Evolutionary conservation across 2,329 filamentous ascomycete species (phyloP).

Genomic region (Microsporum canis): DNA sequence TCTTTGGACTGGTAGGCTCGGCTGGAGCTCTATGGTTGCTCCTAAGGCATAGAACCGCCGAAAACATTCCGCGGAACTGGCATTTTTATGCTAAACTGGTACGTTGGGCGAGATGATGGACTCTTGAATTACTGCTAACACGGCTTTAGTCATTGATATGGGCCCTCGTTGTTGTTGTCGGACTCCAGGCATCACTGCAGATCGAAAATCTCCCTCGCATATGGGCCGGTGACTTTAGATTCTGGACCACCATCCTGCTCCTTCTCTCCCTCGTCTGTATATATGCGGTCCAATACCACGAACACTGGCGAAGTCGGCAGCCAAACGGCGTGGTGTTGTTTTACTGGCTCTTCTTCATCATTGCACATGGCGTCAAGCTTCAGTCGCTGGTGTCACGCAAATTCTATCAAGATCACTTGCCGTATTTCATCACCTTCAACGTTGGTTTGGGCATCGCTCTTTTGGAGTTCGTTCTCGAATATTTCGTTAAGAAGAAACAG

Average conservation of each 20-base stretch:
- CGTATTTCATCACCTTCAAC: constrained; percentile 69
- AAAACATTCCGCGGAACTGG: constrained; percentile 67
- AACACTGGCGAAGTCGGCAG: constrained; percentile 71
- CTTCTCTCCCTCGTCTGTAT: constrained; percentile 62
- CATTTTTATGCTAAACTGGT: constrained; percentile 92
- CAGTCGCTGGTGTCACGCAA: constrained; percentile 74
- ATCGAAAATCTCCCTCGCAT: constrained; percentile 55
- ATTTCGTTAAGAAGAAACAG: constrained; percentile 69
- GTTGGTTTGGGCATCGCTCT: constrained; percentile 58
- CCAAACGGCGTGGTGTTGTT: constrained; percentile 81
- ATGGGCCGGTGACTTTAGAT: constrained; percentile 73
- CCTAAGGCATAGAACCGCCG: constrained; percentile 54
- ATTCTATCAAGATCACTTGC: constrained; percentile 51
- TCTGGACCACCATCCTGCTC: constrained; percentile 66
- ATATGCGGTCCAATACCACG: constrained; percentile 71
- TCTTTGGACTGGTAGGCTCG: constrained; percentile 68
- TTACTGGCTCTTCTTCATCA: constrained; percentile 80
- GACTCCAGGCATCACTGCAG: constrained; percentile 64
- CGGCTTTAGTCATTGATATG: constrained; percentile 48
- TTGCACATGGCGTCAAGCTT: constrained; percentile 69
- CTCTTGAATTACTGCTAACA: neutral
- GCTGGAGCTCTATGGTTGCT: constrained; percentile 70
- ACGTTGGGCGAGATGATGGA: constrained; percentile 22
- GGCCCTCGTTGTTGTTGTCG: constrained; percentile 56
- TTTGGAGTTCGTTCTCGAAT: constrained; percentile 67